Base-by-base conservation (phyloP, 371 early-diverging fungal genomes). In the Mucor piriformis region DNA sequence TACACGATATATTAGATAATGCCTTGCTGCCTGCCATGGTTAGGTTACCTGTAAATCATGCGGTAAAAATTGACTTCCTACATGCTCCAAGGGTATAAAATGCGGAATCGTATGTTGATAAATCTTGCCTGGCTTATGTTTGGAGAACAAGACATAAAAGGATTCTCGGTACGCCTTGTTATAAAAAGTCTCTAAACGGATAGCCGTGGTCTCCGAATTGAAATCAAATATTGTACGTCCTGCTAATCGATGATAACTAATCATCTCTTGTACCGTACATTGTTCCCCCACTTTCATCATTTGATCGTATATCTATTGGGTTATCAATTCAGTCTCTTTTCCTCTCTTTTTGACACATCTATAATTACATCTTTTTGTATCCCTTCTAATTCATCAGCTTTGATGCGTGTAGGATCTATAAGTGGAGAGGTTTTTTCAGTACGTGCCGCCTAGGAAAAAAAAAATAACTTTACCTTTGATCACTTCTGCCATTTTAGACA, bases 111-210 rank as follows among this genome's bases (percentile, higher is more conserved):
- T 75, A 50, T 78, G 69, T 3, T 46, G 5, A 24, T 8, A 13
- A 16, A 43, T 21, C 4, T 18, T 0, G 10, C 21, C 21, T 6
- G 43, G 43, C 7, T 18, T 16, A 5, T 21, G 16, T 20, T 21
- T 43, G 4, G 6, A 6, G 15, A 43, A 64, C 10, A 66, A 20
- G n/a, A 73, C 32, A 50, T 78, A 78, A 40, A 71, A 78, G 0
- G 73, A 67, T 15, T 78, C 79, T 21, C 56, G 66, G 37, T 67
- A 78, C 24, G 47, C 35, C 46, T 61, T 66, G 12, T 57, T n/a
- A 54, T 74, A 78, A 54, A 73, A 78, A n/a, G 79, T 78, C 15
- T 78, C 79, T n/a, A 78, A 35, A 7, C 79, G 69, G 10, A 78
- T 63, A 35, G 72, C 71, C 29, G 8, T 29, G 29, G 4, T 29